Percentiles rank a stretch among this genome's conserved stretches.
phyloP scores from a whole-genome alignment of 805 yeast species.

The Kluyveromyces starmeri region DNA sequence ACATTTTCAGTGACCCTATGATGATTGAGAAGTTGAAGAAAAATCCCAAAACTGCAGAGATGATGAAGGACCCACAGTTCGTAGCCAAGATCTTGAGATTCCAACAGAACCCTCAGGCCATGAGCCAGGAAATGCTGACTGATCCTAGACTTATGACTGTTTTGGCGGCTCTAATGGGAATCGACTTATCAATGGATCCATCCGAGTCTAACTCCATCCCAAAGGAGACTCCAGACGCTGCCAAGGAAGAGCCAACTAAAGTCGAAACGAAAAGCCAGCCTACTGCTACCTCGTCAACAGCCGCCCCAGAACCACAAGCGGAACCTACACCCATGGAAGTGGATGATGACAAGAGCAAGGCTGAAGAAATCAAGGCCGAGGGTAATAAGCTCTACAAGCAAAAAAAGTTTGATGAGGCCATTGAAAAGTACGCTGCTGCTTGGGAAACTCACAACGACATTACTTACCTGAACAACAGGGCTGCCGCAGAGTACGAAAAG shows the following conservation, averaged over 20 bases:
- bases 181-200: conserved; percentile 49
- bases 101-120: conserved; percentile 65
- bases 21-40: conserved; percentile 62
- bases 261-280: conserved; percentile 10
- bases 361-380: conserved; percentile 66
- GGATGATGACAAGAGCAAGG: conserved; percentile 36
- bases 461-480: conserved; percentile 89
- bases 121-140: conserved; percentile 57
- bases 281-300: conserved; percentile 19
- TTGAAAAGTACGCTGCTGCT: conserved; percentile 75
- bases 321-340: conserved; percentile 28
- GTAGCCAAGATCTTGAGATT: conserved; percentile 53
- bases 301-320: conserved; percentile 16
- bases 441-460: conserved; percentile 76
- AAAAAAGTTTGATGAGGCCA: conserved; percentile 88
- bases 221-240: conserved; percentile 20
- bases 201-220: conserved; percentile 23
- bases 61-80: conserved; percentile 80
- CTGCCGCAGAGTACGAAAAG: conserved; percentile 96
- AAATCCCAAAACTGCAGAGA: conserved; percentile 81
- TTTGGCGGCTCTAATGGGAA: conserved; percentile 77
- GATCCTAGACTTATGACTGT: conserved; percentile 87
- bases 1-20: conserved; percentile 73
- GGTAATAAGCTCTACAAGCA: conserved; percentile 84
- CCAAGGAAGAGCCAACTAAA: conserved; percentile 27